Conservation (phyloP, 805 yeast species). For the Metschnikowia chrysomelidarum region DNA sequence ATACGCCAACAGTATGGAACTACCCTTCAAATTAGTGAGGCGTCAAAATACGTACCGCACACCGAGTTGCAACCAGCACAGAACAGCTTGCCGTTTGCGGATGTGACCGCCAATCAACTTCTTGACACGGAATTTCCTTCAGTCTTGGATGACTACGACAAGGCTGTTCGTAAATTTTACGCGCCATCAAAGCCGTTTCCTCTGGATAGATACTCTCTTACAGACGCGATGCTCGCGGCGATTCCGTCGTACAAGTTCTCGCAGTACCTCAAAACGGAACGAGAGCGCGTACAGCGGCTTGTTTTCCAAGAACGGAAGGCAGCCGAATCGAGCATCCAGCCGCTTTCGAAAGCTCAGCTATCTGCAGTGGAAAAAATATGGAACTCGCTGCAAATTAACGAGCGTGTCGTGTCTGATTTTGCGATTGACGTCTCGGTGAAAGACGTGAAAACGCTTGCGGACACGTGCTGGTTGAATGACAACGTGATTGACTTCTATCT, state of each 20-base stretch:
- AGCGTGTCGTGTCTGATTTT: conserved; percentile 32
- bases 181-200: conserved; percentile 21
- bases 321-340: conserved; percentile 8
- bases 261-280: conserved; percentile 11
- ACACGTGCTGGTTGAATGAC: conserved; percentile 86
- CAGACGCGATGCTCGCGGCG: conserved; percentile 19
- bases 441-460: conserved; percentile 71
- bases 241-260: conserved; percentile 16
- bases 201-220: conserved; percentile 17
- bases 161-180: conserved; percentile 19
- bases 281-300: conserved; percentile 15
- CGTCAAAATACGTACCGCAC: conserved; percentile 7
- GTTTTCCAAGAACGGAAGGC: conserved; percentile 17
- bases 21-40: conserved; percentile 11
- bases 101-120: conserved; percentile 12
- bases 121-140: conserved; percentile 9
- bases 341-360: conserved; percentile 29
- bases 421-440: conserved; percentile 59
- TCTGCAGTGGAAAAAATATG: conserved; percentile 34
- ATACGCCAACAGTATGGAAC: conserved; percentile 18
- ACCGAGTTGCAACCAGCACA: conserved; percentile 3
- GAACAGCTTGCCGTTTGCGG: background rate
- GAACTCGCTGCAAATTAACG: conserved; percentile 22
- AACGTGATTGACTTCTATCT: conserved; percentile 83
- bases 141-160: conserved; percentile 20